A percentile compares a stretch with the other conserved stretches of the same genome.
These are phyloP conservation scores for Mycena leptocephala DNA, from an alignment of 768 basidiomycete genomes.

Conservation along the genomic window DNA sequence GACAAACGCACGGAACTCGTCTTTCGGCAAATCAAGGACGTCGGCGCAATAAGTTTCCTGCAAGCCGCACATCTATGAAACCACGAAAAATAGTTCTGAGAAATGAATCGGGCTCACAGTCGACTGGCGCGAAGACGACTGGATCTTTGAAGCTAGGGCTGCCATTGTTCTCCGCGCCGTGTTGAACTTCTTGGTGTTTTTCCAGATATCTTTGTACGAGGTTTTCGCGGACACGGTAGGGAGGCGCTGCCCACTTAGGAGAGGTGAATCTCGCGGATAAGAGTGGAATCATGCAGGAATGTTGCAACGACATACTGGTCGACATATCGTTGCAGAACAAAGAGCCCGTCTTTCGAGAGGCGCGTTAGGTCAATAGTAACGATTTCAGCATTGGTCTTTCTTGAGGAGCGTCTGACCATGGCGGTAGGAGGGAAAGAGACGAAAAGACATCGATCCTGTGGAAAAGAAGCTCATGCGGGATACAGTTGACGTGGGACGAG, in stretches of 20 bases:
- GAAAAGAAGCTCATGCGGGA: not conserved
- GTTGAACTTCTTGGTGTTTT: conserved; percentile 24
- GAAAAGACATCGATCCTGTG: too few relatives aligned
- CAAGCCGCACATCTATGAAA: not conserved
- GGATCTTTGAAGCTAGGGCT: not conserved
- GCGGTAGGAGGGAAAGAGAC: not conserved
- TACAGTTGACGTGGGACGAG: conserved; percentile 14
- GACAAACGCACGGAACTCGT: conserved; percentile 9
- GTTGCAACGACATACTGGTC: conserved; percentile 21
- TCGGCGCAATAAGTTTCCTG: conserved; percentile 11
- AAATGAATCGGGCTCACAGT: not conserved
- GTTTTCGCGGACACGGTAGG: conserved; percentile 32
- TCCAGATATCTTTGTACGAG: conserved; percentile 34
- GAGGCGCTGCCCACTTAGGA: conserved; percentile 20
- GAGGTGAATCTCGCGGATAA: not conserved
- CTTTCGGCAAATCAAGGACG: conserved; percentile 1
- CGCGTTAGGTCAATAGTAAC: conserved; percentile 4
- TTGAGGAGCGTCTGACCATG: conserved; percentile 10
- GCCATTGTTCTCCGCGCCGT: conserved; percentile 19
- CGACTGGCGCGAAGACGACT: not conserved
- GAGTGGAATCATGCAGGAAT: not conserved
- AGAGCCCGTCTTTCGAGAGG: conserved; percentile 24
- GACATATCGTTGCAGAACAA: conserved; percentile 21
- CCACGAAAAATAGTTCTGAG: not conserved
- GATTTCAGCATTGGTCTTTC: conserved; percentile 10